Base-by-base conservation (phyloP, 306 rosid genomes). In the Ormosia semicastrata region DNA sequence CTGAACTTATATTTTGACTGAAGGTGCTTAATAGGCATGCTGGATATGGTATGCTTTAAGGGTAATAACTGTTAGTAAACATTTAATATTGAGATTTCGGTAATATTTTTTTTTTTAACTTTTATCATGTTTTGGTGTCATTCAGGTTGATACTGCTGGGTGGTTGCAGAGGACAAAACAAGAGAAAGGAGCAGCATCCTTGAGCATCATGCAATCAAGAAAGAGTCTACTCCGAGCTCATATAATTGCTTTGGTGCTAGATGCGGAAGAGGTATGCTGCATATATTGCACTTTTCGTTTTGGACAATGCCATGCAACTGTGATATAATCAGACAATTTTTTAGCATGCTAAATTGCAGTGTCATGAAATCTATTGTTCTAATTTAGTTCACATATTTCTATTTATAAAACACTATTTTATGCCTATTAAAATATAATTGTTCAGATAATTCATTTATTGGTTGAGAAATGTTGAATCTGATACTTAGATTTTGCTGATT, bases 91-190 rank as follows among this genome's bases (percentile, higher is more conserved):
- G 71, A 68, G 24, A 75, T 54, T 6, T 7, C 33, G 53, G 39
- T 54, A 10, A 49, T 33, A 37, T 36, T 68, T 73, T 29, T 18
- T 56, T 24, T 67, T 49, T 41, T 36, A 68, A 46, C 29, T 56
- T 24, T 66, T 69, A 41, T 65, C 9, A 1, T 84, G 72, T 75
- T 65, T 86, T 78, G 17, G 62, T 76, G 77, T 77, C 84, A 52
- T 79, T 78, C 88, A 90, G 97, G 98, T 95, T 63, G 99, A 95
- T 86, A 95, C 99, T 7, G 98, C 99, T 66, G 99, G 99, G 73
- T 95, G 99, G 99, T 79, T 95, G 90, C 96, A 88, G 79, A 88
- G 97, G 89, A 89, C 91, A 56, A 95, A 95, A 81, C 89, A 85
- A 76, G 97, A 92, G 82, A 95, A 92, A 87, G 97, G 99, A 68